Base-by-base conservation (phyloP, 768 basidiomycete genomes). In the Asterophora parasitica region DNA sequence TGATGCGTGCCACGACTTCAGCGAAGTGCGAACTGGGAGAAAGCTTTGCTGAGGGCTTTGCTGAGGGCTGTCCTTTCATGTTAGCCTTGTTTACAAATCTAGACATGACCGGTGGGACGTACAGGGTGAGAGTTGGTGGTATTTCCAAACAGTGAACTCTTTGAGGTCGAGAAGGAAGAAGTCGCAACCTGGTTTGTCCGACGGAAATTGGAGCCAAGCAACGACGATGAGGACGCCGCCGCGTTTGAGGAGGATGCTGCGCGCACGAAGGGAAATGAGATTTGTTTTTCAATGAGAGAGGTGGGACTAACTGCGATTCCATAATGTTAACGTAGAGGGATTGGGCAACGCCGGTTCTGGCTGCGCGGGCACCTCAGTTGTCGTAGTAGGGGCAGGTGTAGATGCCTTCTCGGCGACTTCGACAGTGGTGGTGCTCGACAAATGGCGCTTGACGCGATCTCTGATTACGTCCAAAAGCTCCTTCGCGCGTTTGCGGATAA, bases 401-500 rank as follows among this genome's bases (percentile, higher is more conserved):
- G 44, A 17, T 6, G 2, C 27, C 8, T 44, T 36, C 13, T n/a
- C n/a, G n/a, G n/a, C n/a, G n/a, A 30, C 15, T 9, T 12, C 20
- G 9, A 32, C n/a, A 37, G 19, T 17, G 20, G 50, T 31, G 10
- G 23, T 19, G 15, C 41, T 48, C n/a, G 51, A 53, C 42, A 66
- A 42, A 31, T 66, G 65, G 33, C 53, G 56, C 55, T 69, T 71
- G 15, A 81, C 62, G 8, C 77, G 74, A 9, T 68, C 70, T 43
- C 71, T 74, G 20, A 94, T 76, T n/a, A 78, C 72, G 32, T 76
- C 75, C 31, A 85, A 64, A 33, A 90, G 66, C 58, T 89, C 88
- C 51, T 76, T 79, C 7, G 77, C 76, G 20, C 81, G 72, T 42
- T 73, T 71, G 49, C 79, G 76, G 15, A 90, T 68, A 2, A 88